Base-by-base conservation (phyloP, 73 alveolate species). In the Uronychia binucleata region DNA sequence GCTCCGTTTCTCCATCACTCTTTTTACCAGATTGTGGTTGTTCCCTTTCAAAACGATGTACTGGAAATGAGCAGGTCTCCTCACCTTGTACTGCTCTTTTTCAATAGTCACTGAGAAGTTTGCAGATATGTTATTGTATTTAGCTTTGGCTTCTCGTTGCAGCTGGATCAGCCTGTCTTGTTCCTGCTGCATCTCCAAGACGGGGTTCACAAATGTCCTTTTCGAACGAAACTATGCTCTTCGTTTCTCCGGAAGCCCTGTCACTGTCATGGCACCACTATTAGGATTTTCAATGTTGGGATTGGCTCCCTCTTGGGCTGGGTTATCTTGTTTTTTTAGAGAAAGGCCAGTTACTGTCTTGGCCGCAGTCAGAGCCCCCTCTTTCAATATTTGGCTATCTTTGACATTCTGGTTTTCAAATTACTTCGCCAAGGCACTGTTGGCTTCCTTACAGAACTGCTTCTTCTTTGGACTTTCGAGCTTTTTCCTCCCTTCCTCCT, bases 1-100 rank as follows among this genome's bases (percentile, higher is more conserved):
- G 67, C 82, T 92, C 57, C 78, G 59, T 19, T 46, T 46, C 83
- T 88, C 93, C 89, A 92, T 83, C 59, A 87, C 67, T 67, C 83
- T 83, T 60, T 86, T 83, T 0, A 92, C 82, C 58, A 89, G 81
- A 77, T 92, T 93, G 25, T 88, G 86, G 80, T 92, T 92, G 57
- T 92, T 92, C 29, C 97, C 97, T 19, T 79, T 58, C 13, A 77
- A 30, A 11, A 84, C 67, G 25, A 84, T 46, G 77, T 76, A 84
- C 86, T 80, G 30, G 29, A 35, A 14, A 30, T 27, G 58, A 14
- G 11, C 28, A 26, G n/a, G n/a, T n/a, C n/a, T n/a, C 33, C 0
- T 78, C 58, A 80, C 87, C 75, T 84, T 84, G 74, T 84, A 84
- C 1, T 76, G 91, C 46, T 77, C 91, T 1, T 77, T 80, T 31